Evolutionary conservation across 2,329 filamentous ascomycete species (phyloP).

Genomic region (Diaporthe citrichinensis): DNA sequence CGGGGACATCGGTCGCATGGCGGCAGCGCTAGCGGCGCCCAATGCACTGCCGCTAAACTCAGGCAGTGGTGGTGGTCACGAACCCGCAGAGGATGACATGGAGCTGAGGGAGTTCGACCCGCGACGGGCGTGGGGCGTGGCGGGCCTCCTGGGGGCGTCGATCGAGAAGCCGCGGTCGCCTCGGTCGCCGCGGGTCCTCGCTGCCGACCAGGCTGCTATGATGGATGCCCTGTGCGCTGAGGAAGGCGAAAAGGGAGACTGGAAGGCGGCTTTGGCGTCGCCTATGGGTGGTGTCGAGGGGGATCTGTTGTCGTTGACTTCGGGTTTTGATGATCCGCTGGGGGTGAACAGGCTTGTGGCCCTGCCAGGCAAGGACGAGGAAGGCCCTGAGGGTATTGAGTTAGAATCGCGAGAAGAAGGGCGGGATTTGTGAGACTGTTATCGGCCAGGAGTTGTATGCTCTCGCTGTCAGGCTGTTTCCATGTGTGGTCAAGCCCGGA

Average conservation of each 20-base stretch:
- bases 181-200: constrained; percentile 25
- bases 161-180: constrained; percentile 38
- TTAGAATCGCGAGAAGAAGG: neutral
- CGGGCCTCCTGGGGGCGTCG: constrained; percentile 37
- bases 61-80: neutral
- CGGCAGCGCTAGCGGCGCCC: constrained; percentile 20
- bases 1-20: neutral
- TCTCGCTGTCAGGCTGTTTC: neutral
- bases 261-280: neutral
- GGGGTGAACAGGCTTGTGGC: constrained; percentile 17
- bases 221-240: constrained; percentile 4
- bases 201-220: constrained; percentile 23
- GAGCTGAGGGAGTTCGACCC: neutral
- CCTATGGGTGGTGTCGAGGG: neutral
- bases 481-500: neutral
- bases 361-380: neutral
- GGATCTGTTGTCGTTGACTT: neutral
- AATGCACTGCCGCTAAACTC: neutral
- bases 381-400: neutral
- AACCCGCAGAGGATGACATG: neutral
- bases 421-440: neutral
- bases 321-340: constrained; percentile 33
- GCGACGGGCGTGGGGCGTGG: neutral
- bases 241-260: neutral
- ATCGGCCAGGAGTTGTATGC: neutral